Conservation (phyloP, 805 yeast genomes). For the Clavispora santaluciae region DNA sequence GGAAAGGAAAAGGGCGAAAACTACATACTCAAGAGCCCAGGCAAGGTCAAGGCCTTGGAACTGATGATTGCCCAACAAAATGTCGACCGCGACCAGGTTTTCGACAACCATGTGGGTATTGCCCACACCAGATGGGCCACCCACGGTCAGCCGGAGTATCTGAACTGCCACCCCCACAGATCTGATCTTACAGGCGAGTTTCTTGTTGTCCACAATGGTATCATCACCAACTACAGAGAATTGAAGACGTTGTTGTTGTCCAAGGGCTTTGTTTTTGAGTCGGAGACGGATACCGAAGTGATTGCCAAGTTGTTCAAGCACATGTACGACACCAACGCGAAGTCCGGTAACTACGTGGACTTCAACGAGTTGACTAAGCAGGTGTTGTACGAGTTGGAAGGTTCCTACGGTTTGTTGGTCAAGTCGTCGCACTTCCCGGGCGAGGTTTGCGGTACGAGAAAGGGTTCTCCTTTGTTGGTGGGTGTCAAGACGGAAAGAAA, state of each 20-base stretch:
- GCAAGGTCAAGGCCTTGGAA: constrained; percentile 82
- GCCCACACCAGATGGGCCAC: constrained; percentile 99
- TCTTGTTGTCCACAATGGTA: constrained; percentile 95
- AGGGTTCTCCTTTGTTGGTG: constrained; percentile 94
- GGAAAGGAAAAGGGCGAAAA: constrained; percentile 75
- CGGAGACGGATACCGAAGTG: constrained; percentile 97
- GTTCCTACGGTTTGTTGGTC: constrained; percentile 94
- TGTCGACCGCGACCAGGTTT: constrained; percentile 57
- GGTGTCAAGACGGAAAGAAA: constrained; percentile 97
- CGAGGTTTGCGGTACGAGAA: constrained; percentile 94
- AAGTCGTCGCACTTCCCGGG: constrained; percentile 91
- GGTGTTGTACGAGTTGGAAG: constrained; percentile 89
- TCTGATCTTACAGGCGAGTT: constrained; percentile 82
- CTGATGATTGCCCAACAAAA: constrained; percentile 50
- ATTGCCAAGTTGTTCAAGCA: constrained; percentile 94
- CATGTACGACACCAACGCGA: constrained; percentile 69
- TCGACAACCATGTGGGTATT: constrained; percentile 87
- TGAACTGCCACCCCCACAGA: constrained; percentile 94
- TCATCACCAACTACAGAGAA: constrained; percentile 92
- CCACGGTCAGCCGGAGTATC: constrained; percentile 85
- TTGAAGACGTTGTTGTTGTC: constrained; percentile 73
- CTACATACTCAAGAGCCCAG: constrained; percentile 75
- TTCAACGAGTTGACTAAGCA: constrained; percentile 90
- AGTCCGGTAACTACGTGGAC: constrained; percentile 75
- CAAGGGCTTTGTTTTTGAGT: constrained; percentile 79